Base-by-base conservation (phyloP, 345 rosid genomes). In the Salix suchowensis region DNA sequence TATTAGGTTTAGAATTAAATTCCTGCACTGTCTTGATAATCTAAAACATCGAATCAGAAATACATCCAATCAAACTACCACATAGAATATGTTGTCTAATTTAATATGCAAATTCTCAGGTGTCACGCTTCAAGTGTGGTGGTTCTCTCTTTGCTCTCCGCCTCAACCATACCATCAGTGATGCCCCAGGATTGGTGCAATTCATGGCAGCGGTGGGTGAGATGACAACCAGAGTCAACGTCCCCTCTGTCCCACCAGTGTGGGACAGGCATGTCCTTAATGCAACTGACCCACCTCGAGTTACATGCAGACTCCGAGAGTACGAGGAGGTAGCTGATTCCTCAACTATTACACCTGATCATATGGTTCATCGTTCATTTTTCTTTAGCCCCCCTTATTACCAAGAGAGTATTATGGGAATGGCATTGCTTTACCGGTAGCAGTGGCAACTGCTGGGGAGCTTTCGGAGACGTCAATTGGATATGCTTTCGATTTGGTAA, bases 321-420 rank as follows among this genome's bases (percentile, higher is more conserved):
- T 74, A 79, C 0, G 74, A 79, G 2, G 74, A 74, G 11, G 24
- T 72, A 14, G 24, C 30, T 1, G 71, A 71, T 36, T 71, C 81
- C 39, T 67, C 73, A 12, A 55, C 23, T 8, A 26, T 66, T 14
- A 68, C 76, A 16, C 55, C 40, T 1, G 62, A 73, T 7, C 24
- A 73, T 19, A 36, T 73, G 65, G 74, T 7, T 6, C 61, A 67
- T 24, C 44, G 23, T 10, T 46, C 77, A 9, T 67, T 78, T 60
- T 67, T 78, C 54, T 78, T 73, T 26, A 69, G 77, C n/a, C 81
- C 73, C 67, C 37, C 0, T 16, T 5, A 39, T n/a, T 78, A 19
- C 66, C 67, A 0, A 15, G 9, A 0, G 89, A 87, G 10, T 89
- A 84, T 28, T 85, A 87, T 34, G 89, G 90, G 2, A 87, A 85